Evolutionary conservation across 1,284 basidiomycete genomes (phyloP), one percentile per base, ranked within the genome.

Genomic region (Melampsora larici-populina): DNA sequence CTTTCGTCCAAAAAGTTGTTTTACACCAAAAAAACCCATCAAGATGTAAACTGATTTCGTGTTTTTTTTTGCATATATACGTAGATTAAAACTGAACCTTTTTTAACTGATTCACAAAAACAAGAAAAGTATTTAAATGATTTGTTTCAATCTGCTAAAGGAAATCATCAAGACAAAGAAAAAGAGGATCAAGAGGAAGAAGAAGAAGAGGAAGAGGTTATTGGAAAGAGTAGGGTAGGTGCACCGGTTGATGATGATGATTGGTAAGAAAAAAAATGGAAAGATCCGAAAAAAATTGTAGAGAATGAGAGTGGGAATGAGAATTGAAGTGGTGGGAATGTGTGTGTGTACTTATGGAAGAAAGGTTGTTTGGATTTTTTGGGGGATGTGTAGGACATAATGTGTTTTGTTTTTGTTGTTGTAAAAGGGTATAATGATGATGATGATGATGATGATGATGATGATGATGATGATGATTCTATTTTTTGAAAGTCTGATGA

Each of bases 241-340:
- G 72, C 72, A 8, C 74, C 66, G 11, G 66, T 33, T 46, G 74
- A 69, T 69, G 66, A 76, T 63, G 74, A 76, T 69, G 67, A 63
- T 46, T 75, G 36, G 40, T 33, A 64, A 43, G 18, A 64, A n/a
- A n/a, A n/a, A n/a, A n/a, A n/a, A n/a, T n/a, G n/a, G n/a, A n/a
- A n/a, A n/a, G n/a, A n/a, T n/a, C n/a, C n/a, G n/a, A n/a, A n/a
- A n/a, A n/a, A n/a, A n/a, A n/a, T n/a, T n/a, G n/a, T n/a, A n/a
- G n/a, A n/a, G n/a, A n/a, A n/a, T n/a, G n/a, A n/a, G n/a, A n/a
- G n/a, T n/a, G n/a, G n/a, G n/a, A n/a, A n/a, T n/a, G n/a, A n/a
- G n/a, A n/a, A n/a, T n/a, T n/a, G n/a, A n/a, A n/a, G n/a, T n/a
- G 9, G 51, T 21, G 51, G 9, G 21, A 26, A 17, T 55, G 51